Evolutionary conservation across 2,329 filamentous ascomycete species (phyloP).

Genomic region (Nannizziopsis arthrosporioides): DNA sequence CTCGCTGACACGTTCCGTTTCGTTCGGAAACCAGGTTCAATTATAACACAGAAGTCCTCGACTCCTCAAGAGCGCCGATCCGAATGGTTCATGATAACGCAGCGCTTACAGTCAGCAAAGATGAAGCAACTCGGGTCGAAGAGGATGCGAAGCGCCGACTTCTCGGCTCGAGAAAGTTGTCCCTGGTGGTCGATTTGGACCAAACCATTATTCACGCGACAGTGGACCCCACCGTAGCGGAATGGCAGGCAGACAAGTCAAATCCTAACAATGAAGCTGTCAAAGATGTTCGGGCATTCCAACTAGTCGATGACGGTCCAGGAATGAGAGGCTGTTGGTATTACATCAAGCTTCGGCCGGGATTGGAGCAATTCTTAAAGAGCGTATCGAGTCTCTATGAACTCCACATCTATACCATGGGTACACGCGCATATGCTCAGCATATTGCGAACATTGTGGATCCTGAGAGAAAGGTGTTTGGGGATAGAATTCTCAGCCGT

Average conservation of each 20-base stretch:
- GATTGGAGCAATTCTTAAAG: slow-evolving; percentile 67
- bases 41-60: slow-evolving; percentile 68
- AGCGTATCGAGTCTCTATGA: slow-evolving; percentile 74
- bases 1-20: slow-evolving; percentile 1
- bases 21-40: slow-evolving; percentile 40
- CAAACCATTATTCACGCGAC: slow-evolving; percentile 98
- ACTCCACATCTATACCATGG: slow-evolving; percentile 98
- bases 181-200: slow-evolving; percentile 89
- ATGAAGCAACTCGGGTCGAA: slow-evolving; percentile 70
- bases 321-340: slow-evolving; percentile 75
- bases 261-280: slow-evolving; percentile 89
- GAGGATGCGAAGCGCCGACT: slow-evolving; percentile 76
- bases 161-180: slow-evolving; percentile 69
- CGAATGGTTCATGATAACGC: slow-evolving; percentile 92
- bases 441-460: slow-evolving; percentile 89
- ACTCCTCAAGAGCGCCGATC: slow-evolving; percentile 78
- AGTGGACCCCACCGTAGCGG: slow-evolving; percentile 87
- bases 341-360: slow-evolving; percentile 94
- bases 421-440: slow-evolving; percentile 87
- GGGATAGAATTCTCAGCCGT: slow-evolving; percentile 86
- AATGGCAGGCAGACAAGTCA: slow-evolving; percentile 80
- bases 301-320: slow-evolving; percentile 74
- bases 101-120: slow-evolving; percentile 69
- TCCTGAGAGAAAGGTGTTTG: slow-evolving; percentile 77
- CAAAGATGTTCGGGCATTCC: slow-evolving; percentile 77